Conservation (phyloP, 164 flowering plant species). For the Nymphaea colorata region DNA sequence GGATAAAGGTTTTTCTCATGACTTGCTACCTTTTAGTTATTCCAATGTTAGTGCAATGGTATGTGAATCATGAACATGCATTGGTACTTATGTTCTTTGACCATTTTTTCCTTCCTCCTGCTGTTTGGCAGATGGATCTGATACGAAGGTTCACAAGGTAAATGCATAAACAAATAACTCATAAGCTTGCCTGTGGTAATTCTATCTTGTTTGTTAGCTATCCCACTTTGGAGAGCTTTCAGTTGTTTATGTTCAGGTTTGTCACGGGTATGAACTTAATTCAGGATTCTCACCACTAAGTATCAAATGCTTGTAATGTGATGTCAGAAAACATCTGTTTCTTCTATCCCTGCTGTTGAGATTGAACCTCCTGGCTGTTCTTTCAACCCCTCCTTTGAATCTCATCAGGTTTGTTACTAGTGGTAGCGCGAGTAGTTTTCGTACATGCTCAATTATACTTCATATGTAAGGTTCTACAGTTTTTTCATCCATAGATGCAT, state of each 20-base stretch:
- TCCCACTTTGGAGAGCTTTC: neutral
- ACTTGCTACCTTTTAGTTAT: neutral
- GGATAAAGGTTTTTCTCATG: constrained; percentile 15
- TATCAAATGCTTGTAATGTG: neutral
- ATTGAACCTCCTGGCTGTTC: constrained; percentile 92
- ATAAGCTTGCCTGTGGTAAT: no score
- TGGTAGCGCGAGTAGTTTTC: neutral
- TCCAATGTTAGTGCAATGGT: no score
- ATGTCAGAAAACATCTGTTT: constrained; percentile 41
- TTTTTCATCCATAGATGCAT: no score
- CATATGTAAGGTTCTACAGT: neutral
- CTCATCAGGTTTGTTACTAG: constrained; percentile 55
- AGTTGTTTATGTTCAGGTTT: neutral
- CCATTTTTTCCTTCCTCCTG: no score
- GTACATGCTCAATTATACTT: neutral
- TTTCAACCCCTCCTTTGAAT: constrained; percentile 70
- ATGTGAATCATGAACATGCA: no score
- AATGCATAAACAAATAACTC: no score
- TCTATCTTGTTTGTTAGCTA: no score
- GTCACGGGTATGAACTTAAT: neutral
- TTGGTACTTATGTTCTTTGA: no score
- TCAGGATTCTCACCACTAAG: neutral
- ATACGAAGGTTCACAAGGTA: constrained; percentile 39
- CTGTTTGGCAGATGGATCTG: constrained; percentile 28
- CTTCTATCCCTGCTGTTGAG: constrained; percentile 85